Evolutionary conservation across 2,329 filamentous ascomycete species (phyloP).

Genomic region (Beauveria sp.): DNA sequence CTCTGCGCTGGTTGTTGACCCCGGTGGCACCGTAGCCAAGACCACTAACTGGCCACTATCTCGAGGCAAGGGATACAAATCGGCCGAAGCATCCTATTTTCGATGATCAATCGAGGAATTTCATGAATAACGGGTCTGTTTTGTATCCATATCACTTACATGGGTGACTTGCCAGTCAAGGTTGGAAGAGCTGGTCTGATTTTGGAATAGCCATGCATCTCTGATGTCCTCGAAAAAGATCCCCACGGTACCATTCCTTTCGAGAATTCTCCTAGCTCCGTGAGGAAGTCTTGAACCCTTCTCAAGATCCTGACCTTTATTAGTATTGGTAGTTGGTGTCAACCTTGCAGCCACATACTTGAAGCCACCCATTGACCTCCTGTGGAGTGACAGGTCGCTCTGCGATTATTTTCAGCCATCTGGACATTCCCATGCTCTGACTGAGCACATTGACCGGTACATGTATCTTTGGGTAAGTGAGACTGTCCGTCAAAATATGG

Average conservation of each 20-base stretch:
- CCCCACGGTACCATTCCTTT: constrained; percentile 36
- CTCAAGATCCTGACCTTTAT: constrained; percentile 30
- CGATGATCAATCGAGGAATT: background rate
- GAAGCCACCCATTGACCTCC: constrained; percentile 37
- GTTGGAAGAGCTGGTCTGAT: constrained; percentile 35
- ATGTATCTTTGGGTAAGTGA: constrained; percentile 16
- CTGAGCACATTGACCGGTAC: constrained; percentile 33
- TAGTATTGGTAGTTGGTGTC: background rate
- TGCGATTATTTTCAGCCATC: constrained; percentile 35
- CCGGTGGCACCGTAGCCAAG: constrained; percentile 17
- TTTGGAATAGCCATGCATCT: constrained; percentile 45
- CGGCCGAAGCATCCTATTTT: constrained; percentile 9
- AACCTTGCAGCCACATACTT: constrained; percentile 28
- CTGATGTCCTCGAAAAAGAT: constrained; percentile 53
- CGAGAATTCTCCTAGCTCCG: constrained; percentile 30
- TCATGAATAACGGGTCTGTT: constrained; percentile 9
- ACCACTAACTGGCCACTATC: constrained; percentile 24
- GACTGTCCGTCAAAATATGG: constrained; percentile 12
- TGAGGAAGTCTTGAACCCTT: constrained; percentile 25
- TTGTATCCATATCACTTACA: constrained; percentile 9
- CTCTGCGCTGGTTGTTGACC: constrained; percentile 17
- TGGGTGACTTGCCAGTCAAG: constrained; percentile 36
- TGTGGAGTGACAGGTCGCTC: constrained; percentile 21
- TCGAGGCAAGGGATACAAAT: constrained; percentile 8
- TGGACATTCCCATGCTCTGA: constrained; percentile 37